phyloP scores from a whole-genome alignment of 257 asterid species.

The Eucommia ulmoides region DNA sequence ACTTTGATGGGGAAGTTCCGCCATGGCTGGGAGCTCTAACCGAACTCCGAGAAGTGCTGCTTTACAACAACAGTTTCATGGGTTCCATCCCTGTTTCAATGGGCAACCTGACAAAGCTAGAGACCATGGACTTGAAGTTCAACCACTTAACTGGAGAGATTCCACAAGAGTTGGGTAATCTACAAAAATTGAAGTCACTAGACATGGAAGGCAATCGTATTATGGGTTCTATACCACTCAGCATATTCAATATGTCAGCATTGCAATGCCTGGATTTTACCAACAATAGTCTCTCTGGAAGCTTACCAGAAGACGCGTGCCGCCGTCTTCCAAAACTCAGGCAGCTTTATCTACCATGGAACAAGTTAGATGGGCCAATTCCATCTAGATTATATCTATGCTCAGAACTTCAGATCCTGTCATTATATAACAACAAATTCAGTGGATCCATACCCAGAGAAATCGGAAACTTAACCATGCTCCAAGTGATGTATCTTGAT shows the following conservation, averaged over 20 bases:
- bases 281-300: slow-evolving; percentile 5
- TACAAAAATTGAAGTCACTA: too few species aligned
- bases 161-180: too few species aligned
- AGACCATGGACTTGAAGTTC: too few species aligned
- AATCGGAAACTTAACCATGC: slow-evolving; percentile 4
- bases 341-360: background rate
- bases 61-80: too few species aligned
- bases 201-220: too few species aligned
- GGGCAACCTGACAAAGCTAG: too few species aligned
- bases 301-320: slow-evolving; percentile 1
- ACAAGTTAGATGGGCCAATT: background rate
- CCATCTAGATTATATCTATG: background rate
- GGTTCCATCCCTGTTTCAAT: too few species aligned
- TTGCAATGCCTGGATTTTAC: background rate
- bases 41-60: too few species aligned
- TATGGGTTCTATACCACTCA: slow-evolving; percentile 6
- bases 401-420: background rate
- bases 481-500: slow-evolving; percentile 2
- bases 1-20: too few species aligned
- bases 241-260: background rate
- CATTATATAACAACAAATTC: background rate
- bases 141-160: too few species aligned
- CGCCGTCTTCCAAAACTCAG: slow-evolving; percentile 1
- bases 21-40: too few species aligned
- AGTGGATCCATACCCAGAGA: slow-evolving; percentile 5